Percentiles rank a stretch among this genome's conserved stretches.
These are phyloP conservation scores for Corymbia maculata DNA, from an alignment of 345 rosid genomes.

Conservation along the genomic window DNA sequence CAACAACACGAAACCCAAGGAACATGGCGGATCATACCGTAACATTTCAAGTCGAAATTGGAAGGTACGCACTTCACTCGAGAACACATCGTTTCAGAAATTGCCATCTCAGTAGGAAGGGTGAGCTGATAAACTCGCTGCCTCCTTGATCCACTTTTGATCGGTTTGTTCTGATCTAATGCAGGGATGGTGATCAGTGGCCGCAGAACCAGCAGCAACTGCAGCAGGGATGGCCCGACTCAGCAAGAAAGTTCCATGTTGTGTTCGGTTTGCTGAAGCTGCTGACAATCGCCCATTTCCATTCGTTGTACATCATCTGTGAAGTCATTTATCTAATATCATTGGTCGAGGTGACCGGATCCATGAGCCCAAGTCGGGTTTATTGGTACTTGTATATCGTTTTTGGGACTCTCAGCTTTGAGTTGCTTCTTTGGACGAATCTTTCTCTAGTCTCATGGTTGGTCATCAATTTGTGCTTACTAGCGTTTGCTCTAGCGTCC, in stretches of 20 bases:
- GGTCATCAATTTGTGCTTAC: neutral
- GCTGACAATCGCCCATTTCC: neutral
- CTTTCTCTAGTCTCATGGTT: neutral
- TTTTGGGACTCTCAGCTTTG: neutral
- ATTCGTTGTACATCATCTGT: neutral
- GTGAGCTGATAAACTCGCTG: neutral
- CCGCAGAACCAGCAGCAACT: neutral
- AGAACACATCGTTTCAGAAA: neutral
- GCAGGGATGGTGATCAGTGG: neutral
- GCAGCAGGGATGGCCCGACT: neutral
- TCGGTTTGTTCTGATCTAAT: neutral
- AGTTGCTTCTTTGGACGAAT: neutral
- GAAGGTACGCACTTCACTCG: neutral
- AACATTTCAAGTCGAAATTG: neutral
- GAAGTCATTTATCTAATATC: neutral
- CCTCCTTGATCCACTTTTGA: neutral
- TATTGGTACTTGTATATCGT: neutral
- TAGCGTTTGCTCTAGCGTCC: neutral
- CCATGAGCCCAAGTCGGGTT: neutral
- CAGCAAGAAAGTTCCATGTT: neutral
- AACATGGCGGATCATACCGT: neutral
- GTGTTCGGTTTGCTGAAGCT: neutral
- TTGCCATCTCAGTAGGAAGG: fast-evolving
- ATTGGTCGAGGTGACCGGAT: neutral
- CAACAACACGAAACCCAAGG: neutral